Evolutionary conservation across 345 rosid genomes (phyloP).

Genomic region (Murraya paniculata): DNA sequence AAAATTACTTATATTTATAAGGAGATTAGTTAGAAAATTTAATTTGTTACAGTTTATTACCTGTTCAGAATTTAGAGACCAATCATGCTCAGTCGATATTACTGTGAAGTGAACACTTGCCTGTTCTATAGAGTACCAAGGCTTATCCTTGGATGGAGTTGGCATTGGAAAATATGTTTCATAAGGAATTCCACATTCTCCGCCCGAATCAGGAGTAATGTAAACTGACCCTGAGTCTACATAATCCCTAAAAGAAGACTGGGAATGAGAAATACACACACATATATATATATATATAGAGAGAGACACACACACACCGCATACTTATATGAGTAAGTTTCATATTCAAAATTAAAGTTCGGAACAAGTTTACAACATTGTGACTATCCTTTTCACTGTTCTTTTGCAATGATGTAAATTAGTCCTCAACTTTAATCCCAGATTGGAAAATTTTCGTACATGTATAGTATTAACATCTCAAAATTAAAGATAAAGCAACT

Average conservation of each 20-base stretch:
- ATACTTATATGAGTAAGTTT: too few species aligned
- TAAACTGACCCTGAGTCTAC: slow-evolving; percentile 38
- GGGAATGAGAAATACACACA: background rate
- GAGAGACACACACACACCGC: too few species aligned
- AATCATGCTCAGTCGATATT: slow-evolving; percentile 65
- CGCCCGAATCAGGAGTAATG: slow-evolving; percentile 52
- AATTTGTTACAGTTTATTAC: slow-evolving; percentile 16
- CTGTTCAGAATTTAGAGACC: slow-evolving; percentile 52
- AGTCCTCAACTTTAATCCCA: too few species aligned
- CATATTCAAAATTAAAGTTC: too few species aligned
- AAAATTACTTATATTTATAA: background rate
- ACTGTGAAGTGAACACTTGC: slow-evolving; percentile 53
- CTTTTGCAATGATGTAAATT: too few species aligned
- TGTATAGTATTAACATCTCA: too few species aligned
- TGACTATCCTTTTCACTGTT: too few species aligned
- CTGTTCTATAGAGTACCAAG: slow-evolving; percentile 69
- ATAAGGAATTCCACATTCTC: slow-evolving; percentile 71
- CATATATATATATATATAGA: too few species aligned
- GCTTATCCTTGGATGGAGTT: slow-evolving; percentile 55
- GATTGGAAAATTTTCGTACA: too few species aligned
- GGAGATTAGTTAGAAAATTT: background rate
- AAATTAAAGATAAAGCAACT: too few species aligned
- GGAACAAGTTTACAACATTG: too few species aligned
- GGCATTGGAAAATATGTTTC: slow-evolving; percentile 79
- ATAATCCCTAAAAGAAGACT: slow-evolving; percentile 46